A percentile compares a stretch with the other conserved stretches of the same genome.
These are phyloP conservation scores for Gloeostereum incarnatum DNA, from an alignment of 768 basidiomycete genomes.

Conservation along the genomic window DNA sequence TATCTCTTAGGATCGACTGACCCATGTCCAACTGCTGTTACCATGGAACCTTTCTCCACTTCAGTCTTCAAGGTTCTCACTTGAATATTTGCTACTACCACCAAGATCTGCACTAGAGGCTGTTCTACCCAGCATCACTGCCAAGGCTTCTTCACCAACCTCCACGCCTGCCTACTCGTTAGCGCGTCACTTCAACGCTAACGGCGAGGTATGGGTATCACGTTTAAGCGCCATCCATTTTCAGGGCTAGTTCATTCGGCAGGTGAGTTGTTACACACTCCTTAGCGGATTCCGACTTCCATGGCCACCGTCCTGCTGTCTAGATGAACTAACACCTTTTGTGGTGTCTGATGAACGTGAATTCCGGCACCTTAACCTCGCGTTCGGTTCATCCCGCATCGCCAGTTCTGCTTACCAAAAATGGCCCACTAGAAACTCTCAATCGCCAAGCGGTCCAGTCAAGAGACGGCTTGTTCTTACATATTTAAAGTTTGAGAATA, in stretches of 20 bases:
- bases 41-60: constrained; percentile 85
- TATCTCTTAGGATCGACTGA: constrained; percentile 43
- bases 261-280: constrained; percentile 87
- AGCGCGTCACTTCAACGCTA: constrained; percentile 61
- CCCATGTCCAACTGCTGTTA: constrained; percentile 84
- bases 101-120: constrained; percentile 84
- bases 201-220: constrained; percentile 80
- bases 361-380: constrained; percentile 73
- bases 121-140: constrained; percentile 65
- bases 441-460: constrained; percentile 74
- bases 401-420: constrained; percentile 67
- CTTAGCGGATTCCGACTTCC: constrained; percentile 82
- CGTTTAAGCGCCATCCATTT: constrained; percentile 87
- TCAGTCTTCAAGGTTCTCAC: constrained; percentile 82
- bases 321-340: constrained; percentile 82
- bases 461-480: constrained; percentile 81
- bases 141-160: constrained; percentile 74
- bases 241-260: constrained; percentile 88
- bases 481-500: constrained; percentile 78
- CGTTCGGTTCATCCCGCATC: constrained; percentile 64
- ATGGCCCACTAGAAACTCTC: constrained; percentile 77
- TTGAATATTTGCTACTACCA: constrained; percentile 87
- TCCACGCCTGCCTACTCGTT: constrained; percentile 74
- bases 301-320: constrained; percentile 86
- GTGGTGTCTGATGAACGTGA: constrained; percentile 80